phyloP scores from a whole-genome alignment of 352 stramenopile genomes.

The Phytophthora sojae region DNA sequence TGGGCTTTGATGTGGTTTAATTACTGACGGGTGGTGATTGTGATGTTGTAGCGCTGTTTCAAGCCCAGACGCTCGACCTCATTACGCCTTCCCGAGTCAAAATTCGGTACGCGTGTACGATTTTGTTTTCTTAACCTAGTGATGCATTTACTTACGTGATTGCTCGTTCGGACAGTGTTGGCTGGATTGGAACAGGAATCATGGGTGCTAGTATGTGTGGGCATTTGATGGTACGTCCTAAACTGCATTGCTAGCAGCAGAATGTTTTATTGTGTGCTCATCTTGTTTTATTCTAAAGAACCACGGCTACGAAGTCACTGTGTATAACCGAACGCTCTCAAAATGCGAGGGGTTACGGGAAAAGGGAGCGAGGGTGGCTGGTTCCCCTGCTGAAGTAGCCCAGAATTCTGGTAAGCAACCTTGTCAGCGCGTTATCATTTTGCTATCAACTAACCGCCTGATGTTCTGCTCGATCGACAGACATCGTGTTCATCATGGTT shows the following conservation, averaged over 20 bases:
- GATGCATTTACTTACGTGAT: neutral
- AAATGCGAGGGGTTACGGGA: slow-evolving; percentile 84
- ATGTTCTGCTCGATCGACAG: slow-evolving; percentile 32
- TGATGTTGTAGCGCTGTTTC: slow-evolving; percentile 55
- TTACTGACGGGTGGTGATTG: slow-evolving; percentile 12
- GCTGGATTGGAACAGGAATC: slow-evolving; percentile 89
- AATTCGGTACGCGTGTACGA: slow-evolving; percentile 45
- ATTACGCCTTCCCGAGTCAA: slow-evolving; percentile 67
- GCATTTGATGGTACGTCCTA: slow-evolving; percentile 77
- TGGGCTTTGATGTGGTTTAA: neutral
- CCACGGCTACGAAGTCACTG: slow-evolving; percentile 85
- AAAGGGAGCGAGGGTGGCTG: slow-evolving; percentile 78
- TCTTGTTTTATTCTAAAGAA: slow-evolving; percentile 44
- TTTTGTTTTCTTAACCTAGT: too few species aligned
- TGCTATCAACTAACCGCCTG: neutral
- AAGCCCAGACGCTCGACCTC: slow-evolving; percentile 64
- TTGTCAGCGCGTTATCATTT: neutral
- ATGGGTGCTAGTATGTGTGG: slow-evolving; percentile 92
- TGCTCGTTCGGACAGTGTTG: slow-evolving; percentile 50
- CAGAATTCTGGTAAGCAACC: slow-evolving; percentile 62
- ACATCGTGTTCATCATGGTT: slow-evolving; percentile 93
- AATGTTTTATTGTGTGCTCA: neutral
- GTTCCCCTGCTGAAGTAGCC: slow-evolving; percentile 82
- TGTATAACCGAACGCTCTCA: slow-evolving; percentile 86
- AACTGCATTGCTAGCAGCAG: neutral